Conservation (phyloP, 2,329 filamentous ascomycete genomes). For the Phialocephala sp. region DNA sequence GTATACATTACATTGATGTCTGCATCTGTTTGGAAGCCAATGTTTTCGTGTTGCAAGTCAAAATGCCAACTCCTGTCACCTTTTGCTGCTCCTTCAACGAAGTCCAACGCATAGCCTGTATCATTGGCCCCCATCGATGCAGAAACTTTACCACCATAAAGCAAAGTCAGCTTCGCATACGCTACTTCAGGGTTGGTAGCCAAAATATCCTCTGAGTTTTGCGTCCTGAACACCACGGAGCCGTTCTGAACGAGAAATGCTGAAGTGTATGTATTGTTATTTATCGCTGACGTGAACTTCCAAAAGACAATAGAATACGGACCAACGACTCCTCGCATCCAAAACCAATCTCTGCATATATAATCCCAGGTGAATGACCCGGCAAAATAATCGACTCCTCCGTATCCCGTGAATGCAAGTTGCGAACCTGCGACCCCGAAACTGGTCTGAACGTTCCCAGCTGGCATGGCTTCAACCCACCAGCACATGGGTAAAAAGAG, state of each 20-base stretch:
- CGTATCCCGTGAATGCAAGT: not conserved
- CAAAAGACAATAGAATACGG: conserved; percentile 5
- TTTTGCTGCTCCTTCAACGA: not conserved
- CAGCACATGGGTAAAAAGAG: not conserved
- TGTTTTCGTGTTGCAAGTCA: not conserved
- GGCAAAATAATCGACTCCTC: conserved; percentile 11
- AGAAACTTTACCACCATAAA: not conserved
- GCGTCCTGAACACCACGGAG: not conserved
- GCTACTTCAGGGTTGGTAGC: not conserved
- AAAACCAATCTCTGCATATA: conserved; percentile 2
- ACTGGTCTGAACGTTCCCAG: not conserved
- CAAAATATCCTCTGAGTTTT: not conserved
- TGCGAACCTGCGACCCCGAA: not conserved
- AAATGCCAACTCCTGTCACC: not conserved
- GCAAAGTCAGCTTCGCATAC: not conserved
- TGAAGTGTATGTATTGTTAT: conserved; percentile 5
- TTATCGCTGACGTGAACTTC: conserved; percentile 3
- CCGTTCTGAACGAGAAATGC: not conserved
- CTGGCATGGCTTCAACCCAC: conserved; percentile 8
- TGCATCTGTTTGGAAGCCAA: not conserved
- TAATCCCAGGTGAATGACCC: conserved; percentile 9
- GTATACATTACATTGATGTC: not conserved
- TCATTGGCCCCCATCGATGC: not conserved
- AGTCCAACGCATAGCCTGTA: conserved; percentile 1
- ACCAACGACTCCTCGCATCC: conserved; percentile 10